A percentile compares a stretch with the other conserved stretches of the same genome.
phyloP scores from a whole-genome alignment of 2,329 filamentous ascomycete genomes.

The Capronia epimyces region DNA sequence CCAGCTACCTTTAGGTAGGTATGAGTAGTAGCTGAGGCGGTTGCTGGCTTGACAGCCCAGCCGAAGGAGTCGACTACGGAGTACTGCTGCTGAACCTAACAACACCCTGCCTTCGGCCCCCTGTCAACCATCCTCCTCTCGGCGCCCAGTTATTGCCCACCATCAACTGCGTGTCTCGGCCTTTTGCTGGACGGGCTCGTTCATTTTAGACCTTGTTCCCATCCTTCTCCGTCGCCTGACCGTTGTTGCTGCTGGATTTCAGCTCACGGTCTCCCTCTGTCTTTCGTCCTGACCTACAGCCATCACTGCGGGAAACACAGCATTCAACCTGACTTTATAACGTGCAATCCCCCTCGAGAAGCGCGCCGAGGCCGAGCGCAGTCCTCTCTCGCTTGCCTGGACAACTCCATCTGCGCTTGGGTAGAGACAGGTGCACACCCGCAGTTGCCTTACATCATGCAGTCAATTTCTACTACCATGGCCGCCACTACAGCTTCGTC shows the following conservation, averaged over 20 bases:
- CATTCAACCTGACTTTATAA: background rate
- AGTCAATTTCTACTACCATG: conserved; percentile 15
- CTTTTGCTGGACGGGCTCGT: conserved; percentile 23
- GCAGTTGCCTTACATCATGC: conserved; percentile 14
- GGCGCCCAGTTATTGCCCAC: background rate
- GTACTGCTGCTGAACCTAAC: no score
- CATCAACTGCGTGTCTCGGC: background rate
- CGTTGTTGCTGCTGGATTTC: conserved; percentile 1
- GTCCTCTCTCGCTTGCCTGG: background rate
- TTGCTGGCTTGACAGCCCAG: no score
- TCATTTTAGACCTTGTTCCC: conserved; percentile 1
- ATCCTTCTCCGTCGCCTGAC: conserved; percentile 14
- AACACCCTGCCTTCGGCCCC: background rate
- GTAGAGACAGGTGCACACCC: background rate
- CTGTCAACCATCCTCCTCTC: background rate
- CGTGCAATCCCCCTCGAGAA: background rate
- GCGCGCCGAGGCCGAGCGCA: conserved; percentile 2
- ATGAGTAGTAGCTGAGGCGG: no score
- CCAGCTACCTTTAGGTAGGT: no score
- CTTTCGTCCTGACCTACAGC: background rate
- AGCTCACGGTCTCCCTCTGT: background rate
- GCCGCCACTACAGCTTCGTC: conserved; percentile 1
- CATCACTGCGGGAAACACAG: background rate
- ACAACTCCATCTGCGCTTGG: background rate
- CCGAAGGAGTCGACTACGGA: no score